A percentile compares a stretch with the other conserved stretches of the same genome.
These are phyloP conservation scores for Tolypocladium cylindrosporum DNA, from an alignment of 2,329 filamentous ascomycete genomes.

Conservation along the genomic window DNA sequence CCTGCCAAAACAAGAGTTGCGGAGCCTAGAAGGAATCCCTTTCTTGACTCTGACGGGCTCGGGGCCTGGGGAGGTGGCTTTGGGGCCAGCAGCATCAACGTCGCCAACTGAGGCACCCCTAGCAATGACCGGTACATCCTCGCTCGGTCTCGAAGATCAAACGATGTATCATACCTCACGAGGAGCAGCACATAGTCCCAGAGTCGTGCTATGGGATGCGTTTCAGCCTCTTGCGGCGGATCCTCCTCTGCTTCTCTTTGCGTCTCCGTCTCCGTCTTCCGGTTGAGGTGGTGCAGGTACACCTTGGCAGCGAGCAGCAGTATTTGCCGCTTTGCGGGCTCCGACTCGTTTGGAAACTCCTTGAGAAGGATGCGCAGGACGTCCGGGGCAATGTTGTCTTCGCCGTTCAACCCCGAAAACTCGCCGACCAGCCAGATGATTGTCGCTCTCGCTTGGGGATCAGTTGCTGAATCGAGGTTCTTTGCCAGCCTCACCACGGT, in stretches of 20 bases:
- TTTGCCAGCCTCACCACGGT: slow-evolving; percentile 86
- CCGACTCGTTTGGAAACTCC: slow-evolving; percentile 73
- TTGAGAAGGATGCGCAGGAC: slow-evolving; percentile 82
- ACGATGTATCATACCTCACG: slow-evolving; percentile 86
- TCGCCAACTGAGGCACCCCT: slow-evolving; percentile 75
- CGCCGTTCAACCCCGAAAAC: slow-evolving; percentile 68
- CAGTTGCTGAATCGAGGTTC: slow-evolving; percentile 80
- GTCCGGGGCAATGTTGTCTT: slow-evolving; percentile 87
- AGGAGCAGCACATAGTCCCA: slow-evolving; percentile 82
- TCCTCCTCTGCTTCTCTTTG: slow-evolving; percentile 23
- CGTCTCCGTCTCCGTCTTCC: slow-evolving; percentile 35
- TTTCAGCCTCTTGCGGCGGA: slow-evolving; percentile 18
- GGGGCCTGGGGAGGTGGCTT: slow-evolving; percentile 89
- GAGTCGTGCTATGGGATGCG: slow-evolving; percentile 62
- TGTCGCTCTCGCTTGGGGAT: slow-evolving; percentile 80
- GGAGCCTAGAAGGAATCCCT: slow-evolving; percentile 70
- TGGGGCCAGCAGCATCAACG: slow-evolving; percentile 80
- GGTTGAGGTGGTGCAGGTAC: slow-evolving; percentile 79
- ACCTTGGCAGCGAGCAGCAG: slow-evolving; percentile 92
- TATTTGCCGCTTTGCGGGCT: slow-evolving; percentile 83
- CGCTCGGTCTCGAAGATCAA: slow-evolving; percentile 85
- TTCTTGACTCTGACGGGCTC: slow-evolving; percentile 76
- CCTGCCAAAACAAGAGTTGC: slow-evolving; percentile 76
- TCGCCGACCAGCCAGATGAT: slow-evolving; percentile 98
- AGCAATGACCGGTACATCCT: slow-evolving; percentile 82